Conservation (phyloP, 1,139 yeast genomes). For the Debaryomyces nepalensis region DNA sequence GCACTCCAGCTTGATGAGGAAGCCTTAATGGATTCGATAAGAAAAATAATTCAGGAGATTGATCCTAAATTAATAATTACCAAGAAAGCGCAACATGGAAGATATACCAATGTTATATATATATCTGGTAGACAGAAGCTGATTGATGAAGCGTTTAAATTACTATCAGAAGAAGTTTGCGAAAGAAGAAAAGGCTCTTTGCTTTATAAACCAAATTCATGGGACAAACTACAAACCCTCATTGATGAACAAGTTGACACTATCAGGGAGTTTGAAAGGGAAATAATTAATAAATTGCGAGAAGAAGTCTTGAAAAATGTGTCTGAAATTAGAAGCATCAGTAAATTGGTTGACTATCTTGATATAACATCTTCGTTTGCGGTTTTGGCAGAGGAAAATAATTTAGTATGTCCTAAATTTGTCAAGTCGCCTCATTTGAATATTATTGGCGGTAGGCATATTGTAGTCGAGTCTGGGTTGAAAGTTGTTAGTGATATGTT, state of each 20-base stretch:
- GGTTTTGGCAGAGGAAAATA: conserved; percentile 63
- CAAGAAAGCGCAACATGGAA: conserved; percentile 37
- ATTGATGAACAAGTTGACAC: conserved; percentile 30
- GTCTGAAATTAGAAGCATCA: conserved; percentile 47
- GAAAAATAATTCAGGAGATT: conserved; percentile 24
- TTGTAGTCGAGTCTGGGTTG: conserved; percentile 86
- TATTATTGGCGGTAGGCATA: conserved; percentile 71
- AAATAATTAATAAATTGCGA: conserved; percentile 48
- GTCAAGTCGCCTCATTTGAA: conserved; percentile 49
- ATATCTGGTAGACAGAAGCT: conserved; percentile 39
- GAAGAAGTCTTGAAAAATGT: conserved; percentile 41
- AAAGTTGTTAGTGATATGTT: conserved; percentile 55
- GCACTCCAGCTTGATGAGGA: conserved; percentile 30
- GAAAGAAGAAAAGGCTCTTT: conserved; percentile 37
- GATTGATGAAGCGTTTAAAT: conserved; percentile 23
- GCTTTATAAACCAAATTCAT: conserved; percentile 35
- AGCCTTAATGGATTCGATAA: conserved; percentile 25
- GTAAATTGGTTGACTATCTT: conserved; percentile 61
- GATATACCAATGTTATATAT: conserved; percentile 37
- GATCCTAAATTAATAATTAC: conserved; percentile 36
- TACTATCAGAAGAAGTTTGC: conserved; percentile 26
- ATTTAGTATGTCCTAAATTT: conserved; percentile 69
- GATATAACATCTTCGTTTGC: conserved; percentile 82
- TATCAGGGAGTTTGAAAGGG: conserved; percentile 47
- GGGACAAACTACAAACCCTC: conserved; percentile 37